Evolutionary conservation across 129 eudicot species (phyloP).

Genomic region (Dittrichia graveolens): DNA sequence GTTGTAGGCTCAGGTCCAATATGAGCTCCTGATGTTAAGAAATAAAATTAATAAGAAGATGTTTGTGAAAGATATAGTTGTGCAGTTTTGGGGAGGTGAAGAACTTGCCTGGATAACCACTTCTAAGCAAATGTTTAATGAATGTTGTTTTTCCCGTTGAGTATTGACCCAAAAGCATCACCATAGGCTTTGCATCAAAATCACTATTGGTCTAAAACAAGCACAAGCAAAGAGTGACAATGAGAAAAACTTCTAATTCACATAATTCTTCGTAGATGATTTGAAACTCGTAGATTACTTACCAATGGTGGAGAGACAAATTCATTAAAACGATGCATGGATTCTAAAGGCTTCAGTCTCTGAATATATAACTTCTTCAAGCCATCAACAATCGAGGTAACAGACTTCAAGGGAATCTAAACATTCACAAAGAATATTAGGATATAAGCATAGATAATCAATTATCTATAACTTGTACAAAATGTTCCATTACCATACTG

Average conservation of each 20-base stretch:
- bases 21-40: constrained; percentile 71
- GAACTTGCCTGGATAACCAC: constrained; percentile 74
- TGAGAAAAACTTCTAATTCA: neutral
- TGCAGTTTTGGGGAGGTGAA: constrained; percentile 3
- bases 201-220: constrained; percentile 76
- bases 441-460: neutral
- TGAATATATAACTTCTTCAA: constrained; percentile 78
- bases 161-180: constrained; percentile 98
- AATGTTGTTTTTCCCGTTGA: constrained; percentile 98
- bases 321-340: constrained; percentile 66
- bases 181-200: constrained; percentile 99
- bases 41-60: neutral
- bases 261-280: constrained; percentile 8
- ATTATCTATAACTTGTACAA: neutral
- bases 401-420: constrained; percentile 61
- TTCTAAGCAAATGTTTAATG: constrained; percentile 79
- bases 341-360: constrained; percentile 81
- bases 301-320: constrained; percentile 88
- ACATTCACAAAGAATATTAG: constrained; percentile 10
- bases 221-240: constrained; percentile 3
- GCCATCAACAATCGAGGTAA: constrained; percentile 87
- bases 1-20: constrained; percentile 99
- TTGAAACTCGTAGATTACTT: constrained; percentile 25
- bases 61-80: constrained; percentile 2
- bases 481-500: too few relatives aligned